Percentiles rank a stretch among this genome's conserved stretches.
These are phyloP conservation scores for Nicotiana knightiana DNA, from an alignment of 257 asterid species.

Conservation along the genomic window DNA sequence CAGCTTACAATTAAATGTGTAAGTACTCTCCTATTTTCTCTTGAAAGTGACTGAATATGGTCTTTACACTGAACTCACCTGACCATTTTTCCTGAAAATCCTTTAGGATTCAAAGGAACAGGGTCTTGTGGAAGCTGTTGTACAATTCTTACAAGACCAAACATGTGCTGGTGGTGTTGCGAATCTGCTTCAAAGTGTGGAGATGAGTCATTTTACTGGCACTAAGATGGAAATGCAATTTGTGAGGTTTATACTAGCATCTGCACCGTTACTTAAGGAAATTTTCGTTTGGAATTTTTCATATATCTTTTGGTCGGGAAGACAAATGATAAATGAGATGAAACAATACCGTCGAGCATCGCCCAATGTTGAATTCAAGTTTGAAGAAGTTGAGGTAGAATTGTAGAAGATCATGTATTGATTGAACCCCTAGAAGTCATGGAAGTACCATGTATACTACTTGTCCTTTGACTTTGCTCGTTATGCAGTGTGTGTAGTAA, in stretches of 20 bases:
- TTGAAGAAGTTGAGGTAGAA: not conserved
- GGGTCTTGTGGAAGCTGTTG: conserved; percentile 38
- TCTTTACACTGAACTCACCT: not conserved
- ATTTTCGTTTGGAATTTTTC: conserved; percentile 34
- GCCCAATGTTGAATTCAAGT: conserved; percentile 32
- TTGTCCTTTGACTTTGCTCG: not conserved
- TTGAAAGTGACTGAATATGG: not conserved
- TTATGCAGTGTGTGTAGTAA: not conserved
- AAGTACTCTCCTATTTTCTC: not conserved
- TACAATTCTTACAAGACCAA: conserved; percentile 42
- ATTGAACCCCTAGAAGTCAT: not conserved
- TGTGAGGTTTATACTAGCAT: conserved; percentile 44
- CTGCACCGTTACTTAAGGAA: conserved; percentile 47
- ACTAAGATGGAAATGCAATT: conserved; percentile 56
- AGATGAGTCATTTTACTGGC: conserved; percentile 47
- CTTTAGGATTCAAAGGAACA: not conserved
- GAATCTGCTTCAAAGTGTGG: conserved; percentile 37
- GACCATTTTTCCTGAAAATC: not conserved
- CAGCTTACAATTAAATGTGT: conserved; percentile 34
- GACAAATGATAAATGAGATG: conserved; percentile 40
- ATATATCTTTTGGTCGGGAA: conserved; percentile 32
- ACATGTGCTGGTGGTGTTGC: conserved; percentile 26
- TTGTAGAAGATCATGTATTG: not conserved
- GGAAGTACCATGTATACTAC: too few species aligned
- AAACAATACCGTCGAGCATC: conserved; percentile 43